These are phyloP conservation scores for Amaranthus hypochondriacus DNA, from an alignment of 148 eudicot genomes.

Conservation along the genomic window DNA sequence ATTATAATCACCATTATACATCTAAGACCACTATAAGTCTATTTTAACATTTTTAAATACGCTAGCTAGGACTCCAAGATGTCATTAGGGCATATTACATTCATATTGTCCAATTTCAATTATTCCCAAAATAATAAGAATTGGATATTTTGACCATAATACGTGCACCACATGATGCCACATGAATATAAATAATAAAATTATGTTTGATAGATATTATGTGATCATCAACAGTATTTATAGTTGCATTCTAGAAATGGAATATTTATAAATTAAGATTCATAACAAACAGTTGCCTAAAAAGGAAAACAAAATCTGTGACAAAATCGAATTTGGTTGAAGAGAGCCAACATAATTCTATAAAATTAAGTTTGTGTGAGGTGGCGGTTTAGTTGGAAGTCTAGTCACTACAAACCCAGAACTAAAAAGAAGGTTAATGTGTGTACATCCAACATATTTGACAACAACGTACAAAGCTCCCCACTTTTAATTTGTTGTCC, in stretches of 20 bases:
- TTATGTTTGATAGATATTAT: too few species aligned
- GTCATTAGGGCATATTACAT: neutral
- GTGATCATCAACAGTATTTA: neutral
- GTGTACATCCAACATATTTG: neutral
- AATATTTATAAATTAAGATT: neutral
- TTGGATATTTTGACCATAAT: neutral
- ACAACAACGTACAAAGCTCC: constrained; percentile 12
- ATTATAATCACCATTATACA: neutral
- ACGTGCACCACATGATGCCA: neutral
- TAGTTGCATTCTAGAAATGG: neutral
- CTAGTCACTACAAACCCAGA: constrained; percentile 3
- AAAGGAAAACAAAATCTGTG: constrained; percentile 6
- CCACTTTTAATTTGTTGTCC: constrained; percentile 11
- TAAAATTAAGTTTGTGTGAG: neutral
- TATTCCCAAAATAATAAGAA: neutral
- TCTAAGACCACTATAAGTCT: neutral
- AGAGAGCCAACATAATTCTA: neutral
- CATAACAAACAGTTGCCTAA: neutral
- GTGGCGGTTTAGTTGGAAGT: constrained; percentile 6
- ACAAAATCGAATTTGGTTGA: constrained; percentile 16
- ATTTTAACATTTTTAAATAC: too few species aligned
- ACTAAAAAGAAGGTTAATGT: neutral
- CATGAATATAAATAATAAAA: neutral
- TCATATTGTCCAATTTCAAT: neutral
- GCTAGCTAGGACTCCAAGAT: too few species aligned